Evolutionary conservation across 2,329 filamentous ascomycete species (phyloP).

Genomic region (Hymenoscyphus fructigenus): DNA sequence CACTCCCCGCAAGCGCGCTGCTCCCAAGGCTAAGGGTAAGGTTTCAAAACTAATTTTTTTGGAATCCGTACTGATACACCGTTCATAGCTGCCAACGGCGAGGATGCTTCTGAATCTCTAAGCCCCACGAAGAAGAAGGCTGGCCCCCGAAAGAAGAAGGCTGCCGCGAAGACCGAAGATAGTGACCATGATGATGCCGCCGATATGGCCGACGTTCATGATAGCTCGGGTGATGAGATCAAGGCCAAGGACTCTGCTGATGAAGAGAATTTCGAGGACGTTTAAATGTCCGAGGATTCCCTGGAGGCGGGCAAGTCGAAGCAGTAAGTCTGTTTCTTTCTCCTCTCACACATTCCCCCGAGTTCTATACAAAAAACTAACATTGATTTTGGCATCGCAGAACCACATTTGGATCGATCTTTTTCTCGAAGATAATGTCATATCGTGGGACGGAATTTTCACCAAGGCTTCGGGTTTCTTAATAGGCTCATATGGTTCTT

Average conservation of each 20-base stretch:
- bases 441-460: not conserved
- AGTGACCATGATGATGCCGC: not conserved
- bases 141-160: constrained; percentile 8
- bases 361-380: not conserved
- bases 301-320: not conserved
- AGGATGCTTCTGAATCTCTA: not conserved
- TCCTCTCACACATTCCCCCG: not conserved
- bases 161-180: not conserved
- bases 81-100: not conserved
- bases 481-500: not conserved
- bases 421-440: not conserved
- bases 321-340: not conserved
- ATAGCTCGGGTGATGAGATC: constrained; percentile 3
- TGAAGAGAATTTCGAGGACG: not conserved
- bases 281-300: not conserved
- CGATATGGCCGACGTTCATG: not conserved
- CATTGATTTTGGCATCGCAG: not conserved
- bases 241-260: not conserved
- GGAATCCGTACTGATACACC: not conserved
- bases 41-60: not conserved
- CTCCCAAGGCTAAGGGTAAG: constrained; percentile 3
- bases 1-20: constrained; percentile 9
- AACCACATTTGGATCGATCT: not conserved
- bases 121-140: constrained; percentile 8
- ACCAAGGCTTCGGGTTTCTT: not conserved